phyloP scores from a whole-genome alignment of 495 filamentous ascomycete genomes.

The Alectoria sarmentosa region DNA sequence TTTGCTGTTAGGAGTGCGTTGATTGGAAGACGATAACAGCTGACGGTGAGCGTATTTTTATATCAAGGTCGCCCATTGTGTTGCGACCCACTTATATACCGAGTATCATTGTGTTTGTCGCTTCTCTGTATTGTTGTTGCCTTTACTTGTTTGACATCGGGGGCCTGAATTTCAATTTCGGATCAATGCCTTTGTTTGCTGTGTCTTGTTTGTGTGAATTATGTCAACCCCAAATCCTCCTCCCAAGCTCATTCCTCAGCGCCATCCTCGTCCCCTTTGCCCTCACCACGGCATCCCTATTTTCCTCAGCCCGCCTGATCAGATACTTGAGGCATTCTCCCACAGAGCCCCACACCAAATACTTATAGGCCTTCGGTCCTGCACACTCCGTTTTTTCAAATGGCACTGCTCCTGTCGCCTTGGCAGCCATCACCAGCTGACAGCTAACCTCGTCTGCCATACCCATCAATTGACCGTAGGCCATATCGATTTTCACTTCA shows the following conservation, averaged over 20 bases:
- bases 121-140: background rate
- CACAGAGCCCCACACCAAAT: slow-evolving; percentile 85
- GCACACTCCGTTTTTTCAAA: slow-evolving; percentile 28
- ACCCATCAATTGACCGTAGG: slow-evolving; percentile 87
- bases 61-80: no score
- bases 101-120: background rate
- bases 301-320: slow-evolving; percentile 79
- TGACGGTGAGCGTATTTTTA: background rate
- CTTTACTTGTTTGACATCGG: background rate
- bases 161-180: background rate
- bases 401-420: slow-evolving; percentile 21
- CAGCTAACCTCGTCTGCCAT: slow-evolving; percentile 96
- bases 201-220: background rate
- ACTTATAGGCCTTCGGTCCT: slow-evolving; percentile 69
- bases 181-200: background rate
- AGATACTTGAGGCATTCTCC: slow-evolving; percentile 93
- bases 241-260: slow-evolving; percentile 57
- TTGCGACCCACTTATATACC: no score
- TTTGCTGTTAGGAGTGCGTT: background rate
- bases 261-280: slow-evolving; percentile 69
- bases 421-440: slow-evolving; percentile 58
- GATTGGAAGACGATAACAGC: background rate
- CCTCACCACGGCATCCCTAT: slow-evolving; percentile 76
- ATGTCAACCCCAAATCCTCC: slow-evolving; percentile 13
- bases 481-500: slow-evolving; percentile 49